Evolutionary conservation across 75 land plant species (phyloP).

Genomic region (Selaginella moellendorffii): DNA sequence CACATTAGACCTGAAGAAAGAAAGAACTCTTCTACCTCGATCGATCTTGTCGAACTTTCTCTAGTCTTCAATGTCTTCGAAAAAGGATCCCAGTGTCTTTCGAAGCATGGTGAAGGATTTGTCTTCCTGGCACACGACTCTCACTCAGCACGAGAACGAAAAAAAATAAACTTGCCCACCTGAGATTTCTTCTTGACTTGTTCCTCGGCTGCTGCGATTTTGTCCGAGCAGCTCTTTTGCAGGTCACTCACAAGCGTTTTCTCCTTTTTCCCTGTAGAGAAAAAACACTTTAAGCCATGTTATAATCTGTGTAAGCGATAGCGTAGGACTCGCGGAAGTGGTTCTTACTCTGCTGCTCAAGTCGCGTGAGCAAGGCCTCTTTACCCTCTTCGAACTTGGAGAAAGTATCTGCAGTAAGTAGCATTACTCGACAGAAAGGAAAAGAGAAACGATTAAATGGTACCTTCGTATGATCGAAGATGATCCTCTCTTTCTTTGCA

Average conservation of each 20-base stretch:
- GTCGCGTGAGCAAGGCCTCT: conserved; percentile 33
- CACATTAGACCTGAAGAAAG: no score
- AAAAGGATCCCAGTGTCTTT: conserved; percentile 54
- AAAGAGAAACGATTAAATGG: not conserved
- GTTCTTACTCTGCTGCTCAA: conserved; percentile 59
- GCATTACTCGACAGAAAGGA: not conserved
- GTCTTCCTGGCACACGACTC: conserved; percentile 37
- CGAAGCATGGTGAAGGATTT: conserved; percentile 54
- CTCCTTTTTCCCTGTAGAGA: conserved; percentile 55
- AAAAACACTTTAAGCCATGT: no score
- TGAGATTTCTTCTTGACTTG: conserved; percentile 57
- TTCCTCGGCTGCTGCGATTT: conserved; percentile 46
- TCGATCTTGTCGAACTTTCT: no score
- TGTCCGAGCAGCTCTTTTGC: conserved; percentile 45
- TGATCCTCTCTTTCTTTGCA: conserved; percentile 41
- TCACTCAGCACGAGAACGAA: not conserved
- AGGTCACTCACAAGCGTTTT: conserved; percentile 34
- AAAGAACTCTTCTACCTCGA: no score
- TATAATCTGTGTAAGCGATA: no score
- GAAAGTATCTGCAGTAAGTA: conserved; percentile 31
- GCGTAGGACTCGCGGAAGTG: no score
- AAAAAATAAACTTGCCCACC: conserved; percentile 14
- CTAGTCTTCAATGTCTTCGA: conserved; percentile 43
- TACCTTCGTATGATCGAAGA: conserved; percentile 50
- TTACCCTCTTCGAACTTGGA: conserved; percentile 53